Evolutionary conservation across 2,329 filamentous ascomycete genomes (phyloP), one percentile per base, ranked within the genome.

Genomic region (Botrytis fabae): DNA sequence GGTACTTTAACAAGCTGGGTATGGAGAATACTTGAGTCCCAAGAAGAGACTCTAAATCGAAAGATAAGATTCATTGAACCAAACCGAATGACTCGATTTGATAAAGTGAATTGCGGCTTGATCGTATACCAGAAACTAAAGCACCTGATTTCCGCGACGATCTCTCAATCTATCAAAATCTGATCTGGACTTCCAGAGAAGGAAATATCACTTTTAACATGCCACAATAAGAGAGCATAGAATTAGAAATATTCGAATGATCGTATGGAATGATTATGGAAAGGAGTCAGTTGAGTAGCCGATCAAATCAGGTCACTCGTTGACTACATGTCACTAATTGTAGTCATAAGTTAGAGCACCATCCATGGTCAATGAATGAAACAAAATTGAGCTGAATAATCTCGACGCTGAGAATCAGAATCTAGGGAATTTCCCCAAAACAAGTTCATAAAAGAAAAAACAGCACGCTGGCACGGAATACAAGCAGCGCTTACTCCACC

Each of bases 241-340:
- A 1, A n/a, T 16, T 14, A 2, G 6, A 0, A 8, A 8, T 18
- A n/a, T 8, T 28, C 14, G 0, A 57, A 28, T 18, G 14, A 2
- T 28, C 9, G 51, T 14, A 54, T 54, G 42, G 42, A 44, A 44
- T 44, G 18, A 16, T 12, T 7, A 44, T 44, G 42, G 5, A 44
- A 44, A 20, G 42, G 16, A 20, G 42, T 44, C 42, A 20, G 12
- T 44, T 44, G 42, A 44, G 25, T 12, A 54, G 2, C 2, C 2
- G 5, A 8, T 3, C 22, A 8, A 2, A 54, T 16, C 2, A 28
- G 16, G n/a, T 18, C 10, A 57, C n/a, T 57, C 1, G 14, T 28
- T 28, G n/a, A 28, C 51, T 57, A 28, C 3, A 28, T 8, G n/a
- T 5, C 6, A 18, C 8, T 48, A 0, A 18, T 4, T 18, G 1